Evolutionary conservation across 441 rosid genomes (phyloP), one percentile per base, ranked within the genome.

Genomic region (Omphalea diandra): DNA sequence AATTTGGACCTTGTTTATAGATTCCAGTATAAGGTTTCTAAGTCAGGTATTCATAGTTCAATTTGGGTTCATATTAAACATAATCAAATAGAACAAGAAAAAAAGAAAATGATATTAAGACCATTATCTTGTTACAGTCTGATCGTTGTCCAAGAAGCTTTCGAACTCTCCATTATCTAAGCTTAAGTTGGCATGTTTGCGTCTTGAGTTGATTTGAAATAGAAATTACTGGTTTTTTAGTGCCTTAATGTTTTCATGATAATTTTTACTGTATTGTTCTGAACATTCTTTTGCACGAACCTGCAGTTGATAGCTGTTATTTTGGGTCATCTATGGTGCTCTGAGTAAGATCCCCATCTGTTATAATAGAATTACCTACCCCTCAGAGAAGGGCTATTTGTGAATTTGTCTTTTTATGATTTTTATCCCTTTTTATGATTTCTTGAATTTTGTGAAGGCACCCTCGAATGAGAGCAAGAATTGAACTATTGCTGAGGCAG

Each of bases 241-340:
- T 67, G 36, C 36, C 63, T 57, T 12, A 29, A n/a, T 47, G 18
- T 14, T 52, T 70, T 63, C 15, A 38, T 1, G 61, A 17, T 53
- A 10, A 20, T 54, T 49, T 35, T 43, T 15, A 31, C 59, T 12
- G 65, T 58, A 40, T 63, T 59, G 22, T 26, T 58, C 12, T 62
- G 72, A 64, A 72, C 47, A 55, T 53, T 40, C n/a, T 46, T 44
- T 20, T 76, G 11, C 64, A 14, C 77, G 56, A 72, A 73, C 35
- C 43, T 87, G 86, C 97, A 94, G 99, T 80, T 92, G 79, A 74
- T 92, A 75, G 89, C 94, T 40, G 83, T 91, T 38, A 87, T 94
- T 66, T 79, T 94, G 73, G 99, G 99, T 58, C 93, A 94, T 79
- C 84, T 94, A 56, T 94, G 98, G 98, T 94, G 90, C 84, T 84